Evolutionary conservation across 2,329 filamentous ascomycete genomes (phyloP).

Genomic region (Colletotrichum costaricense): DNA sequence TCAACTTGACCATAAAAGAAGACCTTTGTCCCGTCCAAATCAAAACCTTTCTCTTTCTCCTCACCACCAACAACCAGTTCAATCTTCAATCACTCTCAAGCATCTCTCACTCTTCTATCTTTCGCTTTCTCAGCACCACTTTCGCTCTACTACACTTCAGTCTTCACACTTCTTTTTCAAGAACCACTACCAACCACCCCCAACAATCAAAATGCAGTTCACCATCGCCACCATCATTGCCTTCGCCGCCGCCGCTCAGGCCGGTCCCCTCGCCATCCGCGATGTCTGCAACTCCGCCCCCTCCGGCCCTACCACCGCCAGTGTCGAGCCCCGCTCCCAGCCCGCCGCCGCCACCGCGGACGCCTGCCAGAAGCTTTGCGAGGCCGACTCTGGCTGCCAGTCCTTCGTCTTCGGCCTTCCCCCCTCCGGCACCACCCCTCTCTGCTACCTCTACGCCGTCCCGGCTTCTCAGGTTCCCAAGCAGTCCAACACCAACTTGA

Average conservation of each 20-base stretch:
- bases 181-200: background rate
- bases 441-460: constrained; percentile 25
- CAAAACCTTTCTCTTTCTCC: background rate
- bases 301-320: constrained; percentile 1
- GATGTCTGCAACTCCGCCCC: constrained; percentile 22
- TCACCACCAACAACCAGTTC: constrained; percentile 18
- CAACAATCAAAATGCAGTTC: constrained; percentile 21
- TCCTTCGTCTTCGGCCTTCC: constrained; percentile 20
- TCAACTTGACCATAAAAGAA: background rate
- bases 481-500: constrained; percentile 23
- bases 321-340: constrained; percentile 18
- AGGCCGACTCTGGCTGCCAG: constrained; percentile 17
- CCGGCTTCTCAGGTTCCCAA: constrained; percentile 16
- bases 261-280: constrained; percentile 13
- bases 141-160: background rate
- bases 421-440: constrained; percentile 2
- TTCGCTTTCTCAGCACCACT: background rate
- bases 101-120: constrained; percentile 5
- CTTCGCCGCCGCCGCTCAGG: constrained; percentile 15
- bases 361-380: constrained; percentile 27
- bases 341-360: constrained; percentile 18
- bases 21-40: background rate
- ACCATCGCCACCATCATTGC: constrained; percentile 15
- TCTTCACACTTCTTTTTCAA: background rate
- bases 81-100: constrained; percentile 10